A percentile compares a stretch with the other conserved stretches of the same genome.
Evolutionary conservation across 2,329 filamentous ascomycete species (phyloP).

Genomic region (Fusarium goolgardi): DNA sequence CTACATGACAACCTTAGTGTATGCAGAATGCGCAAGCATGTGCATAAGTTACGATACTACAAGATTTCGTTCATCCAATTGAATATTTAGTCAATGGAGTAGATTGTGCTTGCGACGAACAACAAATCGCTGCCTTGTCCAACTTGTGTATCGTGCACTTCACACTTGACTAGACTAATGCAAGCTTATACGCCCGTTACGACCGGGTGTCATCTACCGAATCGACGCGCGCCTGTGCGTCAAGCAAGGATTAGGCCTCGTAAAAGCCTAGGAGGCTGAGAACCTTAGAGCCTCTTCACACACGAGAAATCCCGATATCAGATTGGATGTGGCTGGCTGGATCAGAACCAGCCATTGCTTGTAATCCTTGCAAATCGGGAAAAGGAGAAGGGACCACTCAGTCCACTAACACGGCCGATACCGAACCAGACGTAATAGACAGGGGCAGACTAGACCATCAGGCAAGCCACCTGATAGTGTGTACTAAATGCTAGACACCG

Average conservation of each 20-base stretch:
- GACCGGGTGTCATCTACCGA: slow-evolving; percentile 30
- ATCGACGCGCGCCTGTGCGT: slow-evolving; percentile 26
- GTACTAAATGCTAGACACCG: slow-evolving; percentile 16
- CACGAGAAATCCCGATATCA: slow-evolving; percentile 19
- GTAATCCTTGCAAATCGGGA: slow-evolving; percentile 30
- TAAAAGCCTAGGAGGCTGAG: background rate
- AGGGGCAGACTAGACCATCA: slow-evolving; percentile 37
- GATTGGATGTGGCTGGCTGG: slow-evolving; percentile 31
- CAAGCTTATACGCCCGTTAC: slow-evolving; percentile 25
- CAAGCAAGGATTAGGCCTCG: slow-evolving; percentile 27
- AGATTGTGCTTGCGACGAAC: background rate
- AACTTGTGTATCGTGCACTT: background rate
- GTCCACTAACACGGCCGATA: slow-evolving; percentile 41
- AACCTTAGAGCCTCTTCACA: slow-evolving; percentile 7
- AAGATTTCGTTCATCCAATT: background rate
- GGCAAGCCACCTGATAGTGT: slow-evolving; percentile 30
- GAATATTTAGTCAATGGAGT: background rate
- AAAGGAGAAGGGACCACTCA: slow-evolving; percentile 27
- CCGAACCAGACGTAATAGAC: slow-evolving; percentile 38
- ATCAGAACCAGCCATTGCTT: slow-evolving; percentile 17
- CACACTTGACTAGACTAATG: slow-evolving; percentile 12
- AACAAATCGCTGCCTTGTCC: background rate
- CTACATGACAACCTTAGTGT: background rate
- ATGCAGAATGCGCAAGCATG: background rate
- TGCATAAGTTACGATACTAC: background rate